Base-by-base conservation (phyloP, 2,329 filamentous ascomycete species). In the Cladosporium colombiae region DNA sequence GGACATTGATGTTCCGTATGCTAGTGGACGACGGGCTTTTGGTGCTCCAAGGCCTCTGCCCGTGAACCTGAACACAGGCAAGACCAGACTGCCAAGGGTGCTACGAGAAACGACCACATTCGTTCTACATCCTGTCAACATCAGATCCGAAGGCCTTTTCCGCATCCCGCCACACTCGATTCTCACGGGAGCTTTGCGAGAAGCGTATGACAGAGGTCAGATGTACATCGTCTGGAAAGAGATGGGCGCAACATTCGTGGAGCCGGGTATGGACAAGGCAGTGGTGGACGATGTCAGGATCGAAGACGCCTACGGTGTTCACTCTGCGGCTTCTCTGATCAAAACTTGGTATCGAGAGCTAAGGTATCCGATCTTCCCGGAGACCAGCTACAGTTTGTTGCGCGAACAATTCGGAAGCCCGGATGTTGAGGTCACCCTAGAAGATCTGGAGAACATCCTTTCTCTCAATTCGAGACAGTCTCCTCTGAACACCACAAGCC, bases 291-390 rank as follows among this genome's bases (percentile, higher is more conserved):
- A 84, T 65, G 73, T 84, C 5, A 80, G 82, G 35, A 74, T 78
- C 5, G 78, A 77, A 61, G 83, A 85, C 68, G 80, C 84, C 6
- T 86, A 85, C 71, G 81, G 82, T 1, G 82, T 84, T 1, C 83
- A 83, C 69, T 78, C 83, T 66, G 83, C 84, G 3, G 83, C 84
- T 11, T 82, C 80, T 7, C 70, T 86, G 53, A 82, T 86, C 74
- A 86, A 86, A 72, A 73, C 80, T 10, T 86, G 84, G 83, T 86
- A 86, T 67, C 77, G 83, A 29, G 81, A 82, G 49, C 74, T 86
- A 11, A 79, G 80, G 25, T 78, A 83, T 62, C 84, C 84, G 2
- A 78, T 86, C 62, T 82, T 86, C 65, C 81, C 83, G 0, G 77
- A 78, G 33, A 78, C 78, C 8, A 80, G 78, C 59, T 86, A 86